Base-by-base conservation (phyloP, 2,329 filamentous ascomycete genomes). In the Harringtonia aguacate region DNA sequence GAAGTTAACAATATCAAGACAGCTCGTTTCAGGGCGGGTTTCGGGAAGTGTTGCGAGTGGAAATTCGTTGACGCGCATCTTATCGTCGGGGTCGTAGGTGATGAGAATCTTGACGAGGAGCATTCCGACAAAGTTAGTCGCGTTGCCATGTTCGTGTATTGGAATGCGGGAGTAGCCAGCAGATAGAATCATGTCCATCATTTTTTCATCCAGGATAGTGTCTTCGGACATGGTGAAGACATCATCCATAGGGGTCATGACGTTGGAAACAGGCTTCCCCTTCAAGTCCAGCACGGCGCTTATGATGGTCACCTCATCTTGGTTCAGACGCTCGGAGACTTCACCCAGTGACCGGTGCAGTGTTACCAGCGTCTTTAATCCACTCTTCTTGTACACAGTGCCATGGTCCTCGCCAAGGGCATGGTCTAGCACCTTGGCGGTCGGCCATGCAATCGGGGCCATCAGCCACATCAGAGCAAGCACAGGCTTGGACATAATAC, bases 211-310 rank as follows among this genome's bases (percentile, higher is more conserved):
- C 46, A 98, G 67, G 3, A 97, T 73, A 5, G 90, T 92, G 56
- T 98, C 89, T 41, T 90, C 85, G n/a, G 88, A 88, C 78, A 98
- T 86, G 48, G 85, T 90, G 59, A 94, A 98, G 39, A 97, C 92
- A 58, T 98, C 89, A 37, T 86, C 81, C 85, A 98, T 97, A 1
- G 92, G 92, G 0, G 94, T 98, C 92, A 98, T 98, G 58, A 98
- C 95, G 57, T 79, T 84, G 36, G 86, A 87, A 8, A 98, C 89
- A 1, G 90, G 74, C 67, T 98, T 98, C 53, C 92, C 89, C 67
- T 97, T 98, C 52, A 98, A 71, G 59, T 98, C 92, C 46, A 98
- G 69, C 14, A 97, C 92, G 31, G 92, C 90, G 52, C 86, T 95
- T 63, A 98, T 98, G 61, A 98, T 98, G 48, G 92, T 97, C 52